Base-by-base conservation (phyloP, 768 basidiomycete genomes). In the Termitomyces sp. region DNA sequence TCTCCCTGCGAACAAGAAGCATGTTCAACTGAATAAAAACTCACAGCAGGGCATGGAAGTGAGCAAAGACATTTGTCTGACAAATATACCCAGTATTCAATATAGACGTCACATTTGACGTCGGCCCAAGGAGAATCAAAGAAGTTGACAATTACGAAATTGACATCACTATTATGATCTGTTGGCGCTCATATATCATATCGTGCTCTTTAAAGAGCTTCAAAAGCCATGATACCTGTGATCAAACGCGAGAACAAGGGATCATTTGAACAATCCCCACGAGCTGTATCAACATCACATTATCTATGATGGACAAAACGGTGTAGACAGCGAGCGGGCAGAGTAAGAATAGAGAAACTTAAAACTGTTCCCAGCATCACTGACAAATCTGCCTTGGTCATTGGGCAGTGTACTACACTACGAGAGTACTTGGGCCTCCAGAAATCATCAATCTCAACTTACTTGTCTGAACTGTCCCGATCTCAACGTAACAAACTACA, bases 281-380 rank as follows among this genome's bases (percentile, higher is more conserved):
- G 28, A 44, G 41, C 52, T 37, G 42, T 51, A 48, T 2, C 42
- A 52, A 20, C 39, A 51, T 31, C 10, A 37, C 15, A 41, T 56
- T 16, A 53, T 46, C 49, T 55, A 41, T 60, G 55, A 52, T 60
- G 55, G 9, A 26, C 18, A 52, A 46, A 36, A 51, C 34, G 22
- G 36, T 15, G 39, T 18, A 41, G 55, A 60, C 59, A 53, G 46
- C 37, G 39, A 52, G 55, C 51, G 46, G 44, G 13, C 1, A 51
- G 31, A 42, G 5, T 42, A 16, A 45, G 56, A 42, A 47, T 45
- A 47, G 15, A 48, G 42, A 55, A 15, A 24, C 42, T 44, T 36
- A 24, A 12, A 48, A 20, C 20, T 22, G 54, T 62, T 62, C 57
- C 54, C 60, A 62, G 50, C 50, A 59, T 62, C 60, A 58, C 26